Evolutionary conservation across 805 yeast genomes (phyloP), one percentile per base, ranked within the genome.

Genomic region (Phaffomyces antillensis): DNA sequence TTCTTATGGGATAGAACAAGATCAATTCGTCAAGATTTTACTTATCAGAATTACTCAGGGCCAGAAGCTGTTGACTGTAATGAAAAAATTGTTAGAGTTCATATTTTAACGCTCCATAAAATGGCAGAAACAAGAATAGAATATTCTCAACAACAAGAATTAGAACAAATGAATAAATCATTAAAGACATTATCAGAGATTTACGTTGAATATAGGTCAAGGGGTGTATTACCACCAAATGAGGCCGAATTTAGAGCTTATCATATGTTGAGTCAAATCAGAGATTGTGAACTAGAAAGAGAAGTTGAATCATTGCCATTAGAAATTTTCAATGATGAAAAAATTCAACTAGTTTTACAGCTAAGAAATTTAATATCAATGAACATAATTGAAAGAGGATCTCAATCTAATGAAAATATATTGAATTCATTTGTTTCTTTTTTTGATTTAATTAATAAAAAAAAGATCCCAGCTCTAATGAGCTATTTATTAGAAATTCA

Each of bases 1-100:
- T 91, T 93, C 54, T 65, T 93, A 9, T 95, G 99, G 99, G 98
- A 93, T 63, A 75, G 99, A 63, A 93, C 97, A 18, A 75, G 99
- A 53, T 88, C 97, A 0, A 90, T 93, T 37, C 75, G 99, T 59
- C 98, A 93, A 63, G 99, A 93, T 62, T 93, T 93, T 64, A 90
- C 97, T 0, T 90, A 86, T 58, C 99, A 93, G 60, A 91, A 91
- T 61, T 91, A 81, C 55, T 82, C 81, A 36, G 99, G 98, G 0
- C 86, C 90, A 2, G 98, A 93, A 60, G 95, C 97, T 2, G 77
- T 91, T 10, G 91, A 84, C 52, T 93, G 98, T 62, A 86, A 87
- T 56, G 99, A 93, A 62, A 70, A 83, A 42, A 93, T 93, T 53
- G 96, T 89, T 6, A 70, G 99, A 44, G 83, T 90, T 18, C 99